Percentiles rank a stretch among this genome's conserved stretches.
These are phyloP conservation scores for Hibiscus mutabilis DNA, from an alignment of 345 rosid species.

Conservation along the genomic window DNA sequence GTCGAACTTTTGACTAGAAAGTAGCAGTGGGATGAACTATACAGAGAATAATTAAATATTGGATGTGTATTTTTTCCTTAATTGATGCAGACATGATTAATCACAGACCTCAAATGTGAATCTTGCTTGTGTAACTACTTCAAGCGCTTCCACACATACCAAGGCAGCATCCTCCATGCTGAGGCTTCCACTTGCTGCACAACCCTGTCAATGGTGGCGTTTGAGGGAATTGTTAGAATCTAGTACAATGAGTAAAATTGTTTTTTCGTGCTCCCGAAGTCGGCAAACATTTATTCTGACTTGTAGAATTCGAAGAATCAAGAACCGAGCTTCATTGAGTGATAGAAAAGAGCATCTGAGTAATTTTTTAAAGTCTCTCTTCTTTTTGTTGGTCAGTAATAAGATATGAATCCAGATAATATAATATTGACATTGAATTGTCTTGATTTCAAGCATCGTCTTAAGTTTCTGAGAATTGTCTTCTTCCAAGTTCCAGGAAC, in stretches of 20 bases:
- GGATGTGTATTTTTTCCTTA: background rate
- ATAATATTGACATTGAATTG: background rate
- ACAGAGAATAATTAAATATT: background rate
- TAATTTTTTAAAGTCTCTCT: background rate
- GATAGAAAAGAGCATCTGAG: background rate
- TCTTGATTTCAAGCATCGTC: background rate
- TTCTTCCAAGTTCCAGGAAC: background rate
- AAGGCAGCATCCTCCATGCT: conserved; percentile 85
- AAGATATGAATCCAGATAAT: too few relatives aligned
- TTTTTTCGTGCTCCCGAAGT: background rate
- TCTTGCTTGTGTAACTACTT: conserved; percentile 44
- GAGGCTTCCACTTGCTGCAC: conserved; percentile 63
- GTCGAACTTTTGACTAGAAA: background rate
- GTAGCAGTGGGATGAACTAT: background rate
- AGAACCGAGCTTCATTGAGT: background rate
- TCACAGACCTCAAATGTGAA: conserved; percentile 60
- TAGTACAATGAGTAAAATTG: background rate
- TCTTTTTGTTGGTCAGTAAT: background rate
- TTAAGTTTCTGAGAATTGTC: background rate
- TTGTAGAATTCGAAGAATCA: background rate
- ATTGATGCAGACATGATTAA: background rate
- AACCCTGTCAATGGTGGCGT: conserved; percentile 39
- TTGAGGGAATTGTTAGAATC: conserved; percentile 1
- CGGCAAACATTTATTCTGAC: background rate
- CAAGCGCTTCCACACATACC: conserved; percentile 65